These are phyloP conservation scores for Fusarium anthophilum DNA, from an alignment of 2,329 filamentous ascomycete species.

Conservation along the genomic window DNA sequence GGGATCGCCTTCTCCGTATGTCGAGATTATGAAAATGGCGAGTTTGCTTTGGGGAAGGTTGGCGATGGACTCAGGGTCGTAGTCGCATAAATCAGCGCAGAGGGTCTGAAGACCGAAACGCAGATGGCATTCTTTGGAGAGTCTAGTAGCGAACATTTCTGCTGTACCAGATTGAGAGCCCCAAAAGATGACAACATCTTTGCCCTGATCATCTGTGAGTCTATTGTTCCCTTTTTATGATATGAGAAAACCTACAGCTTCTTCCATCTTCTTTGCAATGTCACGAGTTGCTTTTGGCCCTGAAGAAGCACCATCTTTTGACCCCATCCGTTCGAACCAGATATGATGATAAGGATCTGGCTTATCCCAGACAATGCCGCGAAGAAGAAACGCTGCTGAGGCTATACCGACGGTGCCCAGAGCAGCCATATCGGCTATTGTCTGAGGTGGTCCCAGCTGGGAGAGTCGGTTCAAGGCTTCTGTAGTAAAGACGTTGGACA, in stretches of 20 bases:
- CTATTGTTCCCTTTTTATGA: background rate
- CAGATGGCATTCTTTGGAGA: slow-evolving; percentile 90
- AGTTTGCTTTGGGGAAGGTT: slow-evolving; percentile 39
- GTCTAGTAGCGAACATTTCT: slow-evolving; percentile 86
- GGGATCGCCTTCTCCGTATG: slow-evolving; percentile 54
- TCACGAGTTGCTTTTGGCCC: slow-evolving; percentile 54
- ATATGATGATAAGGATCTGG: slow-evolving; percentile 60
- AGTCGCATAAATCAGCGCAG: slow-evolving; percentile 67
- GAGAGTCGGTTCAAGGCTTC: slow-evolving; percentile 28
- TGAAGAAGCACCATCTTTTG: slow-evolving; percentile 13
- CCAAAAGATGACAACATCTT: slow-evolving; percentile 95
- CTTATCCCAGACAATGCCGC: slow-evolving; percentile 57
- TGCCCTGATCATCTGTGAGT: slow-evolving; percentile 47
- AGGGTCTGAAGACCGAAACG: slow-evolving; percentile 90
- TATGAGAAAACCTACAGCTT: slow-evolving; percentile 34
- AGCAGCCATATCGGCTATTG: slow-evolving; percentile 38
- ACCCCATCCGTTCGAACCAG: slow-evolving; percentile 59
- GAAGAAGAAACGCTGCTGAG: slow-evolving; percentile 51
- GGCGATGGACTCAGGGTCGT: slow-evolving; percentile 53
- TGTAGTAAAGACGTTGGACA: slow-evolving; percentile 34
- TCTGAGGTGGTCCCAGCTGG: slow-evolving; percentile 35
- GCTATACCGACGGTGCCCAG: slow-evolving; percentile 37
- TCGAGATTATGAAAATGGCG: slow-evolving; percentile 50
- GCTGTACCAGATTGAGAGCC: slow-evolving; percentile 96
- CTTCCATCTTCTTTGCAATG: slow-evolving; percentile 51